phyloP scores from a whole-genome alignment of 345 rosid genomes.

The Heritiera littoralis region DNA sequence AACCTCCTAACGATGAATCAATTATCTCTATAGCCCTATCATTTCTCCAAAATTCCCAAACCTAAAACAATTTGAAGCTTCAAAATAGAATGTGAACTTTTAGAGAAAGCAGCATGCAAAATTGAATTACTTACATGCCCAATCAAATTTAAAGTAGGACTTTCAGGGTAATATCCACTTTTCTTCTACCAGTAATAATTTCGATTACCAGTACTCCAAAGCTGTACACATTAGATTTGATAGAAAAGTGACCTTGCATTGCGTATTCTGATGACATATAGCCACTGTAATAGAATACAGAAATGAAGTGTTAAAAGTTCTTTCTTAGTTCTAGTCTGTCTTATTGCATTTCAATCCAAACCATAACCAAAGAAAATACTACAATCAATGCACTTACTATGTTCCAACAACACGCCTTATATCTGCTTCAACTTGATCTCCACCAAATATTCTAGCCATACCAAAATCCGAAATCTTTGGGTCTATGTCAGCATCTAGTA shows the following conservation, averaged over 20 bases:
- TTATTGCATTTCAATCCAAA: no score
- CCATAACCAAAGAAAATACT: no score
- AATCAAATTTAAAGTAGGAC: conserved; percentile 36
- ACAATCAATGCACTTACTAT: conserved; percentile 40
- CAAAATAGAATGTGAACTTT: no score
- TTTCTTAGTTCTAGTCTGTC: not conserved
- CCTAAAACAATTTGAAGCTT: conserved; percentile 27
- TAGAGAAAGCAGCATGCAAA: not conserved
- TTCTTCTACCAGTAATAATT: conserved; percentile 53
- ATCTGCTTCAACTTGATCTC: conserved; percentile 48
- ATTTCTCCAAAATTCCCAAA: conserved; percentile 56
- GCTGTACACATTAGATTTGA: conserved; percentile 69
- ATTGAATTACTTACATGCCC: conserved; percentile 47
- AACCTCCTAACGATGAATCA: conserved; percentile 31
- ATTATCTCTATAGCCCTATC: conserved; percentile 34
- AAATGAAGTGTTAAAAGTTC: not conserved
- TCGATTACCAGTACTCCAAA: conserved; percentile 65
- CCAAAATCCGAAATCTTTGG: conserved; percentile 76
- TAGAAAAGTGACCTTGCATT: conserved; percentile 55
- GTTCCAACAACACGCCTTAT: conserved; percentile 70
- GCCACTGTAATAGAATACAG: conserved; percentile 36
- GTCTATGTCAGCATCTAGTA: conserved; percentile 50
- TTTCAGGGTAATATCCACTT: conserved; percentile 29
- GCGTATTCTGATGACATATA: conserved; percentile 82
- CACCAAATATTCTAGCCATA: conserved; percentile 59